Conservation (phyloP, 2,329 filamentous ascomycete genomes). For the Paracorniculantispora psalliotae region DNA sequence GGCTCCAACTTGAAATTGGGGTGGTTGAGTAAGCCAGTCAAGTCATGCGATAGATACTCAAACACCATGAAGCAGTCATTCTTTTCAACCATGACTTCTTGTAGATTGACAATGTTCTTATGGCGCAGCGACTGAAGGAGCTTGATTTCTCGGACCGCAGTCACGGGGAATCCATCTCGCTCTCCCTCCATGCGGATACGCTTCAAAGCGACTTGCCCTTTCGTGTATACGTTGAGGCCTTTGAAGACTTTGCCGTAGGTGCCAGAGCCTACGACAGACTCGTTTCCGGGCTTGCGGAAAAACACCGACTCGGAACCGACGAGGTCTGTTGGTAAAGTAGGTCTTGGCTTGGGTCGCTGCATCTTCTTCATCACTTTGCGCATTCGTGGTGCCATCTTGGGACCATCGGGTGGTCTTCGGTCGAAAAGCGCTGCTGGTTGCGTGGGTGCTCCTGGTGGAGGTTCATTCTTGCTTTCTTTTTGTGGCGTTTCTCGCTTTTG, state of each 20-base stretch:
- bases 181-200: conserved; percentile 93
- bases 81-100: conserved; percentile 95
- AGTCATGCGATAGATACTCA: conserved; percentile 92
- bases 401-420: conserved; percentile 29
- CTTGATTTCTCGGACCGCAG: conserved; percentile 86
- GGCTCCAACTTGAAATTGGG: conserved; percentile 81
- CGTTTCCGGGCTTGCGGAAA: conserved; percentile 92
- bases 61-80: conserved; percentile 99
- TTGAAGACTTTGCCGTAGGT: conserved; percentile 97
- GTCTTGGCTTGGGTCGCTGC: conserved; percentile 66
- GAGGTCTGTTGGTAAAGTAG: conserved; percentile 66
- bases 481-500: conserved; percentile 35
- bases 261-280: conserved; percentile 90
- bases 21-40: conserved; percentile 92
- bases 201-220: conserved; percentile 77
- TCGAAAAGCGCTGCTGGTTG: conserved; percentile 46
- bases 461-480: conserved; percentile 37
- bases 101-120: conserved; percentile 73
- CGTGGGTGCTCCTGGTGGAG: conserved; percentile 46
- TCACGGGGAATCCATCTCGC: conserved; percentile 85
- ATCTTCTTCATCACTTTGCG: conserved; percentile 63
- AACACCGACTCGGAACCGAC: conserved; percentile 83
- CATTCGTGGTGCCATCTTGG: conserved; percentile 42
- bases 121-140: conserved; percentile 82
- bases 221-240: conserved; percentile 87